Evolutionary conservation across 2,329 filamentous ascomycete genomes (phyloP).

Genomic region (Claviceps sorghi): DNA sequence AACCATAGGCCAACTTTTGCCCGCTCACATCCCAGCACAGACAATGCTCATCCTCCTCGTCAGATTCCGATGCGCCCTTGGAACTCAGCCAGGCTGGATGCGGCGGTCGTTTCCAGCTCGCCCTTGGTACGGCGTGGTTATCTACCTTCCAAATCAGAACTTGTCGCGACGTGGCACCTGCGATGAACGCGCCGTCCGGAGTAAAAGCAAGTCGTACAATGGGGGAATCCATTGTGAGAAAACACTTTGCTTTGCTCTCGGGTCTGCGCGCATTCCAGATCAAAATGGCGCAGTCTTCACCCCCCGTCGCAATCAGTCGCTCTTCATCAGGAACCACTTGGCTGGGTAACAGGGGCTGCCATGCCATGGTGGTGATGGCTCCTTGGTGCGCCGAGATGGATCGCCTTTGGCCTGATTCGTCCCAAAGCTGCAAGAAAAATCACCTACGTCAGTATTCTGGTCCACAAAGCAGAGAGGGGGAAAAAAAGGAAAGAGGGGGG

Average conservation of each 20-base stretch:
- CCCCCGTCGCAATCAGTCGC: conserved; percentile 44
- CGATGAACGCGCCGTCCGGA: conserved; percentile 48
- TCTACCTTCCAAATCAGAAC: conserved; percentile 53
- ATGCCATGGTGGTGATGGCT: conserved; percentile 41
- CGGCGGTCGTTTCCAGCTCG: conserved; percentile 41
- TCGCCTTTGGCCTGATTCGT: conserved; percentile 35
- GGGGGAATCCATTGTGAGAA: conserved; percentile 44
- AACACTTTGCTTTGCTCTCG: conserved; percentile 41
- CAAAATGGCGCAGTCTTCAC: conserved; percentile 46
- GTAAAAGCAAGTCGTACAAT: conserved; percentile 47
- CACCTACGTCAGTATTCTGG: neutral
- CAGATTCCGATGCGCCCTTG: conserved; percentile 33
- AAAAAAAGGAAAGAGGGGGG: too few species aligned
- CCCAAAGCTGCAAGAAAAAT: conserved; percentile 34
- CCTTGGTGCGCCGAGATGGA: conserved; percentile 46
- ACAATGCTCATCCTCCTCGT: conserved; percentile 47
- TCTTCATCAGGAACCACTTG: conserved; percentile 30
- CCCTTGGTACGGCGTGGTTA: conserved; percentile 41
- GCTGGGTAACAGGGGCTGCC: conserved; percentile 37
- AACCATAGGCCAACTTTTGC: conserved; percentile 47
- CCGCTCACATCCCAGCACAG: conserved; percentile 48
- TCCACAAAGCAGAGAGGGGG: too few species aligned
- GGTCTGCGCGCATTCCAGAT: conserved; percentile 45
- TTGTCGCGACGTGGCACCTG: conserved; percentile 42
- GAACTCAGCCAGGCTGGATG: conserved; percentile 46